Percentiles rank a stretch among this genome's conserved stretches.
Evolutionary conservation across 2,329 filamentous ascomycete species (phyloP).

Genomic region (Fusarium burgessii): DNA sequence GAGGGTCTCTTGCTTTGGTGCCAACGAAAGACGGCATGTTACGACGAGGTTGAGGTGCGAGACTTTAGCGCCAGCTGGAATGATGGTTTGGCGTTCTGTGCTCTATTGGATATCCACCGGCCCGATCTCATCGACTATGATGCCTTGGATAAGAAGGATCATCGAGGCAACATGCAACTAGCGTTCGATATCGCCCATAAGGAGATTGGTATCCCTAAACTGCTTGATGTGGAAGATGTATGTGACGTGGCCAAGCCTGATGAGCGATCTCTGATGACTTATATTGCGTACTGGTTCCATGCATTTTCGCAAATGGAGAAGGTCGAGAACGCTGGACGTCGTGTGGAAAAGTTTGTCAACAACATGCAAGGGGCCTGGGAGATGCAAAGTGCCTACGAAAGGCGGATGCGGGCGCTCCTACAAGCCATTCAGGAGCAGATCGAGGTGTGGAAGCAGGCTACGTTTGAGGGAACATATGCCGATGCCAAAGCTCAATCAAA

Average conservation of each 20-base stretch:
- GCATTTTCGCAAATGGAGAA: conserved; percentile 99
- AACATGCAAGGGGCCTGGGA: conserved; percentile 99
- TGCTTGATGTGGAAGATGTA: conserved; percentile 97
- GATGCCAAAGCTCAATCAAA: conserved; percentile 90
- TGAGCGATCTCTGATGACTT: conserved; percentile 97
- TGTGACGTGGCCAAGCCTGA: conserved; percentile 97
- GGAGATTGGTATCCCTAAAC: conserved; percentile 95
- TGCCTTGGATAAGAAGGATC: conserved; percentile 90
- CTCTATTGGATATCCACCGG: conserved; percentile 94
- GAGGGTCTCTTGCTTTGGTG: conserved; percentile 97
- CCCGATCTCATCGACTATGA: conserved; percentile 98
- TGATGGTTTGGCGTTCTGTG: conserved; percentile 95
- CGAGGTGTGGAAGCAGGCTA: conserved; percentile 80
- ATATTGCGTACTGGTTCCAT: conserved; percentile 99
- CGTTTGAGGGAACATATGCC: conserved; percentile 89
- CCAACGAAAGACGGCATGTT: conserved; percentile 97
- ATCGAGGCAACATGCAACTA: conserved; percentile 96
- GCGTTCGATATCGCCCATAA: conserved; percentile 96
- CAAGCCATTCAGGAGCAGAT: conserved; percentile 79
- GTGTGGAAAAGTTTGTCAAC: conserved; percentile 98
- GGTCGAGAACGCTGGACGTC: conserved; percentile 94
- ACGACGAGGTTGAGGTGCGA: conserved; percentile 94
- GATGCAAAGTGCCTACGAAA: conserved; percentile 97
- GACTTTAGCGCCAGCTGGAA: conserved; percentile 99
- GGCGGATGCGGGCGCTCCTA: conserved; percentile 86